A percentile compares a stretch with the other conserved stretches of the same genome.
phyloP scores from a whole-genome alignment of 352 stramenopile species.

The Pythium periplocum region DNA sequence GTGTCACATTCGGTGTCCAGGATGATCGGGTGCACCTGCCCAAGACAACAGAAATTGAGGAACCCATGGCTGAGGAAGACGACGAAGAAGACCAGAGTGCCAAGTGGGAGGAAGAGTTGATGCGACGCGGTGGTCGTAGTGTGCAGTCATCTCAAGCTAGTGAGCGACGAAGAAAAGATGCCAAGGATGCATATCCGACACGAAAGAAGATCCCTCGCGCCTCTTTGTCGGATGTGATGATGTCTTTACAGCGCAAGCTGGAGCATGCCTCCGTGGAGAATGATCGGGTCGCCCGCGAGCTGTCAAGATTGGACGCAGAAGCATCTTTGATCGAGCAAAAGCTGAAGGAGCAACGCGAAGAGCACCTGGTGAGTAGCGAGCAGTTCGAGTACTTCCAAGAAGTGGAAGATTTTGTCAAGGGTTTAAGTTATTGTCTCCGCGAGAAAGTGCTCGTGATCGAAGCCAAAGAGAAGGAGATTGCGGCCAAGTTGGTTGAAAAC shows the following conservation, averaged over 20 bases:
- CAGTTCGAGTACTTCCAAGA: conserved; percentile 78
- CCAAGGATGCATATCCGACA: conserved; percentile 39
- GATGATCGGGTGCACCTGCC: conserved; percentile 16
- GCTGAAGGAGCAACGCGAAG: conserved; percentile 34
- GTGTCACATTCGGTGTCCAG: conserved; percentile 61
- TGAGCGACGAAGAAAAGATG: conserved; percentile 6
- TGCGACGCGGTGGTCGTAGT: conserved; percentile 58
- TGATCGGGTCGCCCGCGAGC: conserved; percentile 40
- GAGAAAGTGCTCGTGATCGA: conserved; percentile 55
- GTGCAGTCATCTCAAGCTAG: background rate
- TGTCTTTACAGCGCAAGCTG: conserved; percentile 41
- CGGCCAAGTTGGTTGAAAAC: conserved; percentile 11
- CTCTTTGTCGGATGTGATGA: conserved; percentile 44
- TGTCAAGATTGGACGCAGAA: conserved; percentile 51
- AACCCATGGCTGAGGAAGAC: conserved; percentile 25
- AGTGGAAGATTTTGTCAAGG: conserved; percentile 69
- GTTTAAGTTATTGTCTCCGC: conserved; percentile 67
- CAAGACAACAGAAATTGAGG: conserved; percentile 43
- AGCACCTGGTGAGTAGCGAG: conserved; percentile 49
- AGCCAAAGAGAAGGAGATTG: conserved; percentile 31
- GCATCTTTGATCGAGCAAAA: conserved; percentile 33
- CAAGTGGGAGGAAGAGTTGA: conserved; percentile 74
- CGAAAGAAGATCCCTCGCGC: conserved; percentile 35
- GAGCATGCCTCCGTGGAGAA: conserved; percentile 39
- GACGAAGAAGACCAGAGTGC: conserved; percentile 34